A percentile compares a stretch with the other conserved stretches of the same genome.
Evolutionary conservation across 345 rosid species (phyloP).

Genomic region (Acer yangbiense): DNA sequence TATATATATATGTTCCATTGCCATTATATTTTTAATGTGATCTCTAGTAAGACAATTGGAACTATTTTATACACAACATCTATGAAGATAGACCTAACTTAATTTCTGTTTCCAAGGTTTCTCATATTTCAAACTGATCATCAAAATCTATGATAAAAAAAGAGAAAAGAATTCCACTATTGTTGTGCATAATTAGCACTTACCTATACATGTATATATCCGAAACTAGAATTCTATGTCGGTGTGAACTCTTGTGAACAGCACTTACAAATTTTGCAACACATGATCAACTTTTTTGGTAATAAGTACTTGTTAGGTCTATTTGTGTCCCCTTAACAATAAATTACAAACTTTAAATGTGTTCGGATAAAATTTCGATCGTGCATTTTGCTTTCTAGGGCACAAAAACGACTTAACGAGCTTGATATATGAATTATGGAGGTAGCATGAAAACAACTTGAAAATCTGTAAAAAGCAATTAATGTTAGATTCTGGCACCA

Average conservation of each 20-base stretch:
- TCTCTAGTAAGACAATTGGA: neutral
- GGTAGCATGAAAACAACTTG: neutral
- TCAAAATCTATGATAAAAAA: neutral
- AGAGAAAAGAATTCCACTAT: too few relatives aligned
- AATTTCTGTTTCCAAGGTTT: neutral
- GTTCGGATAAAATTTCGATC: neutral
- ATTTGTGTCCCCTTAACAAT: too few relatives aligned
- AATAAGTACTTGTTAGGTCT: too few relatives aligned
- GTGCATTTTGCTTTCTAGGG: too few relatives aligned
- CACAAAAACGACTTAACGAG: too few relatives aligned
- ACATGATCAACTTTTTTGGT: too few relatives aligned
- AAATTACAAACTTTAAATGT: too few relatives aligned
- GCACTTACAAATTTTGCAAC: too few relatives aligned
- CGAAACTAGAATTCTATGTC: neutral
- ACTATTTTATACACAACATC: neutral
- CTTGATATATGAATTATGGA: too few relatives aligned
- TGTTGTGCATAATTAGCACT: too few relatives aligned
- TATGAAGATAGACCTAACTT: neutral
- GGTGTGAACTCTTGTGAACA: neutral
- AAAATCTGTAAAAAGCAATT: conserved; percentile 16
- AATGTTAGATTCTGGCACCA: conserved; percentile 23
- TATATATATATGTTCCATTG: neutral
- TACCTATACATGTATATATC: too few relatives aligned
- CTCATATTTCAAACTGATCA: neutral
- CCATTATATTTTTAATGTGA: neutral